Evolutionary conservation across 805 yeast species (phyloP).

Genomic region (Wickerhamomyces ciferrii): DNA sequence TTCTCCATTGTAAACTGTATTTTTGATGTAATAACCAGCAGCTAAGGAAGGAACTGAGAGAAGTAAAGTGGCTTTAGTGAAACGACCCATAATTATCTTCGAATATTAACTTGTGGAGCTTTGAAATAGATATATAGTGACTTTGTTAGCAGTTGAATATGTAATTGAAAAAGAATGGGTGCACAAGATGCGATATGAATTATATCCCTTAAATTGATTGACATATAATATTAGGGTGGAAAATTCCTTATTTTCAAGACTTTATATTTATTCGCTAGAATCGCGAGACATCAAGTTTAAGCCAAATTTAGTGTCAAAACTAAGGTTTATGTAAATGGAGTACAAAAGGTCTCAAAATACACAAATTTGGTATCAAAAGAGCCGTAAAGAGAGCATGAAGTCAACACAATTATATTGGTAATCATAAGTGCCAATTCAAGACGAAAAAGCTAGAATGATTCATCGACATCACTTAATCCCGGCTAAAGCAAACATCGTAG

Average conservation of each 20-base stretch:
- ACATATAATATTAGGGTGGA: background rate
- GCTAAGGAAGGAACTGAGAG: conserved; percentile 5
- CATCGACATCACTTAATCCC: too few species aligned
- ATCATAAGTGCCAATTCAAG: too few species aligned
- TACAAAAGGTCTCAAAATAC: too few species aligned
- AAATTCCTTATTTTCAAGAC: background rate
- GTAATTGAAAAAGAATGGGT: background rate
- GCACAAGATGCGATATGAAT: background rate
- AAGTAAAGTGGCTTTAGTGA: conserved; percentile 3
- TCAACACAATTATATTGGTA: too few species aligned
- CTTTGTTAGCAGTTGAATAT: too few species aligned
- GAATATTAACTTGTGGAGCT: background rate
- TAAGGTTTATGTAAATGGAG: too few species aligned
- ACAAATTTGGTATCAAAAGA: too few species aligned
- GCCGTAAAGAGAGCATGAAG: too few species aligned
- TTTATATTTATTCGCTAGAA: background rate
- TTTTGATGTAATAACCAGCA: conserved; percentile 4
- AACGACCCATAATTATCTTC: conserved; percentile 2
- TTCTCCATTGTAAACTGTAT: conserved; percentile 8
- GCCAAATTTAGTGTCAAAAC: background rate
- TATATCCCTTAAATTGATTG: background rate
- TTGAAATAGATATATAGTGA: too few species aligned
- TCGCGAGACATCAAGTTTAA: background rate
- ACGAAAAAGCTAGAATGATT: too few species aligned
- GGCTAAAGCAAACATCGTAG: too few species aligned